Evolutionary conservation across 2,329 filamentous ascomycete species (phyloP).

Genomic region (Pestalotiopsis sp.): DNA sequence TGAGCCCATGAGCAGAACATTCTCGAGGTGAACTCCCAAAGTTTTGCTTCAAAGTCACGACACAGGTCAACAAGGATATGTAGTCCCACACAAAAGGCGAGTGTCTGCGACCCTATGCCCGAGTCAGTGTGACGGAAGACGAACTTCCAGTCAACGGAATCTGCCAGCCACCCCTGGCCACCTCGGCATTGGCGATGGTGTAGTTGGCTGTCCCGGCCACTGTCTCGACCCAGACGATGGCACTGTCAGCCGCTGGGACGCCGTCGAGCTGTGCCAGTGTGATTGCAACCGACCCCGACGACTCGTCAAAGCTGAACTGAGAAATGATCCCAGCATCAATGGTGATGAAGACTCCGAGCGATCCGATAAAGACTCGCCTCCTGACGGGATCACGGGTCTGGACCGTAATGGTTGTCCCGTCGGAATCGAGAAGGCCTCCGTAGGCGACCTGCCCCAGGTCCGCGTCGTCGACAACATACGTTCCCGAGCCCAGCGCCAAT

Average conservation of each 20-base stretch:
- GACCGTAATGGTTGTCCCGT: slow-evolving; percentile 32
- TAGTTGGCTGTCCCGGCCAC: neutral
- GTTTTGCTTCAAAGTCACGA: too few species aligned
- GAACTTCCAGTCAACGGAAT: neutral
- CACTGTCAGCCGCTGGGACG: slow-evolving; percentile 28
- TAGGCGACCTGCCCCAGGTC: slow-evolving; percentile 51
- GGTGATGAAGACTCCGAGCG: slow-evolving; percentile 41
- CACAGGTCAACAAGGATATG: too few species aligned
- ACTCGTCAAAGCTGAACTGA: slow-evolving; percentile 35
- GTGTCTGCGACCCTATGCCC: neutral
- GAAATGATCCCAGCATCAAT: slow-evolving; percentile 47
- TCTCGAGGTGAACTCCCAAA: too few species aligned
- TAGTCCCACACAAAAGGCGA: neutral
- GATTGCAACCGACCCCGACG: slow-evolving; percentile 27
- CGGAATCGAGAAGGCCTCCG: slow-evolving; percentile 43
- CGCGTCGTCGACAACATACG: slow-evolving; percentile 49
- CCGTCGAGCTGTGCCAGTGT: slow-evolving; percentile 32
- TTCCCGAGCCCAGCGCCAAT: slow-evolving; percentile 48
- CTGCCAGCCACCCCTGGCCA: neutral
- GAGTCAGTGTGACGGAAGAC: neutral
- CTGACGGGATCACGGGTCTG: slow-evolving; percentile 47
- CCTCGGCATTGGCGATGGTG: neutral
- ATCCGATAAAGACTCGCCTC: slow-evolving; percentile 50
- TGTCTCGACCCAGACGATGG: slow-evolving; percentile 36
- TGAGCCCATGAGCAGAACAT: too few species aligned